Evolutionary conservation across 345 rosid species (phyloP).

Genomic region (Luvunga scandens): DNA sequence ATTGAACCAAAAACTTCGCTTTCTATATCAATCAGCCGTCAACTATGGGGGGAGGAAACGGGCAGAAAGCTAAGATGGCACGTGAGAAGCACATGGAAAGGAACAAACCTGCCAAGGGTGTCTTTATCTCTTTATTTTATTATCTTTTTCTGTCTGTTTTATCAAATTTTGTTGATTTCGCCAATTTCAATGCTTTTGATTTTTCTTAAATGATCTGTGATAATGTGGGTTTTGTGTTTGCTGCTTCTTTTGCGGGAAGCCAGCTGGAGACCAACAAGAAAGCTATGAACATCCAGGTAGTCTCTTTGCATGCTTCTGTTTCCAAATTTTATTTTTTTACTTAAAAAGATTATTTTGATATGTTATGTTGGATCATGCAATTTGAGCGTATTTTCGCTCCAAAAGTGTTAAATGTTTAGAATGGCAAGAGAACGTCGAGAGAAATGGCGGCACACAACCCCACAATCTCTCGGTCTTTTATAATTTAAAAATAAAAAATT

Average conservation of each 20-base stretch:
- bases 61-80: constrained; percentile 56
- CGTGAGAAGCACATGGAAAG: constrained; percentile 52
- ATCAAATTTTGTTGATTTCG: neutral
- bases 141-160: too few species aligned
- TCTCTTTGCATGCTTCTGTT: constrained; percentile 14
- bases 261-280: constrained; percentile 31
- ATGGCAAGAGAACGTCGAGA: too few species aligned
- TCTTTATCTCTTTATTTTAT: neutral
- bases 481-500: too few species aligned
- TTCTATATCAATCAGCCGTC: neutral
- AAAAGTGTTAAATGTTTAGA: too few species aligned
- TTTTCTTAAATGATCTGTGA: neutral
- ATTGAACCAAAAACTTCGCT: neutral
- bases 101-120: constrained; percentile 34
- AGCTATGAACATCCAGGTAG: constrained; percentile 31
- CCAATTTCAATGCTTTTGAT: neutral
- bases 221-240: neutral
- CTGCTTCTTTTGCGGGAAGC: constrained; percentile 10
- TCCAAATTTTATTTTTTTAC: too few species aligned
- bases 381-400: neutral
- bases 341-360: neutral
- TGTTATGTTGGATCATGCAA: neutral
- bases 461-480: too few species aligned
- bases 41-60: constrained; percentile 54
- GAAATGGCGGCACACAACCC: too few species aligned